Base-by-base conservation (phyloP, 2,329 filamentous ascomycete species). In the Cladosporium sphaerospermum region DNA sequence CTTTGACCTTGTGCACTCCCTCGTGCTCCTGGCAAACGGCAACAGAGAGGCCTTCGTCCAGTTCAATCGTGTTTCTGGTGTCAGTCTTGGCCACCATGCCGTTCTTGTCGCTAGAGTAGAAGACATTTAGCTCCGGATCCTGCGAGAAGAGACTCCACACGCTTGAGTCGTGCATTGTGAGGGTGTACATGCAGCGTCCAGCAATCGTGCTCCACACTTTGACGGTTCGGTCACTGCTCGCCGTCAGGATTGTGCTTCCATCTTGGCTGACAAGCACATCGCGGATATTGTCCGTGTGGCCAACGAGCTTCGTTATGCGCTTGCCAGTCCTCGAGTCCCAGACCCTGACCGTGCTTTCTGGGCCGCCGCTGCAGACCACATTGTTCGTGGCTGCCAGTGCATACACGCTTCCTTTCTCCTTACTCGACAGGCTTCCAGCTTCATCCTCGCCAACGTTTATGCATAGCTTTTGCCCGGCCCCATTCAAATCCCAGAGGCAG, bases 151-250 rank as follows among this genome's bases (percentile, higher is more conserved):
- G 77, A 1, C 89, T 95, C 93, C 93, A 99, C 18, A 99, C 89
- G 67, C 91, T 96, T 66, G 96, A 90, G 66, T 95, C 95, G 73
- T 99, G 93, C 93, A 99, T 99, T 52, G 91, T 96, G 62, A 99
- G 80, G 0, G 93, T 99, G 71, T 96, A 89, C 86, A 97, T 92
- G 77, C 93, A 99, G 61, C 93, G 81, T 52, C 93, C 93, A 18
- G 90, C 92, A 9, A 88, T 93, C 61, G 97, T 85, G 60, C 91
- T 96, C 93, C 93, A 99, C 54, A 97, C 83, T 74, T 99, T 99
- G 74, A 99, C 86, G 0, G 93, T 97, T 72, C 95, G 90, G 69
- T 99, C 93, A 1, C 92, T 92, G 62, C 91, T 96, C 11, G 89
- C 91, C 0, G 92, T 96, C 77, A 99, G 82, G 61, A 99, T 88